Percentiles rank a stretch among this genome's conserved stretches.
These are phyloP conservation scores for Ephemerocybe angulata DNA, from an alignment of 768 basidiomycete species.

Conservation along the genomic window DNA sequence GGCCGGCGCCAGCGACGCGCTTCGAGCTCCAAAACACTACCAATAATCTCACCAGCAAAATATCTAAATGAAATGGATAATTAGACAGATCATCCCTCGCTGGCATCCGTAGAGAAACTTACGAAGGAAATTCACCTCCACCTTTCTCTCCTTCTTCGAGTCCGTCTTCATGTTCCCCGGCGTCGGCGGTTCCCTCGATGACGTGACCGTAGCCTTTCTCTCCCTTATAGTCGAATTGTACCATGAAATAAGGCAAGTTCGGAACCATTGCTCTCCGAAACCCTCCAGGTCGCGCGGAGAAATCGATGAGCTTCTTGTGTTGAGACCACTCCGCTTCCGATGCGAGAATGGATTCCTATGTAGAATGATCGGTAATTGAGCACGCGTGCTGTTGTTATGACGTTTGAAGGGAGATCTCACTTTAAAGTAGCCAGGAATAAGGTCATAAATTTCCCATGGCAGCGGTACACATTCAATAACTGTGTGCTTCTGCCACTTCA, in stretches of 20 bases:
- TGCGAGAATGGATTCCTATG: constrained; percentile 85
- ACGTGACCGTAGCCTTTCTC: constrained; percentile 98
- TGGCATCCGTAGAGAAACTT: constrained; percentile 23
- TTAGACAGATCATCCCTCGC: not conserved
- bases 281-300: constrained; percentile 83
- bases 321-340: constrained; percentile 98
- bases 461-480: constrained; percentile 93
- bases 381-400: too few relatives aligned
- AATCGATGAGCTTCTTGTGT: constrained; percentile 96
- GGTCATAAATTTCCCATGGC: constrained; percentile 82
- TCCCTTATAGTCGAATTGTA: constrained; percentile 96
- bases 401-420: constrained; percentile 34
- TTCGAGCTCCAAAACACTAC: constrained; percentile 84
- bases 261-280: constrained; percentile 95
- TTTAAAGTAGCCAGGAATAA: constrained; percentile 91
- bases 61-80: constrained; percentile 48
- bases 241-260: constrained; percentile 98
- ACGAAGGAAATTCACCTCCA: constrained; percentile 89
- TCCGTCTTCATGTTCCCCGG: constrained; percentile 58
- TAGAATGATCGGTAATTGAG: not conserved
- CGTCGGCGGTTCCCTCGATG: constrained; percentile 84
- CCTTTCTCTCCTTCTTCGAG: constrained; percentile 87
- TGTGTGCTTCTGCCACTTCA: constrained; percentile 88
- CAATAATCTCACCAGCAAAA: constrained; percentile 94
- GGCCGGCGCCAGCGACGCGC: constrained; percentile 84